These are phyloP conservation scores for Calonectria honghensis DNA, from an alignment of 2,329 filamentous ascomycete genomes.

Conservation along the genomic window DNA sequence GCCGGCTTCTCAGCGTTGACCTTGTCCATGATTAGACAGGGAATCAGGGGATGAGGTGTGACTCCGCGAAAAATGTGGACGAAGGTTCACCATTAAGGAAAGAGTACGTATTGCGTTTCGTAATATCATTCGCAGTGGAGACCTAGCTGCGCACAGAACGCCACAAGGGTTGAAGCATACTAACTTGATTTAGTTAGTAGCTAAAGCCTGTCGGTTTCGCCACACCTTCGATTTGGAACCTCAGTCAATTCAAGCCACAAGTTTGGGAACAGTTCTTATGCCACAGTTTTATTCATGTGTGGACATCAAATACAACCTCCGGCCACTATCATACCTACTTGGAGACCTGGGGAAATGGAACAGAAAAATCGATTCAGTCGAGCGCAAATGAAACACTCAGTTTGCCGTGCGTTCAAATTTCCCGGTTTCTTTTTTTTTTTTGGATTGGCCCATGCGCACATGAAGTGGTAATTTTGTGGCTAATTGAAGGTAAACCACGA, in stretches of 20 bases:
- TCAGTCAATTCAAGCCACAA: not conserved
- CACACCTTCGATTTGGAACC: not conserved
- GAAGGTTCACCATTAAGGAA: not conserved
- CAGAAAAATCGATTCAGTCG: not conserved
- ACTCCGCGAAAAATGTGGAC: not conserved
- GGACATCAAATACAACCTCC: not conserved
- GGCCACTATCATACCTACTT: not conserved
- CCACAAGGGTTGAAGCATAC: not conserved
- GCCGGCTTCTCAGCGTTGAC: not conserved
- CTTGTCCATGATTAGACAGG: not conserved
- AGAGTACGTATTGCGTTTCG: not conserved
- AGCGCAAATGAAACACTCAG: not conserved
- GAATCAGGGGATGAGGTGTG: not conserved
- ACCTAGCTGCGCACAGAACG: not conserved
- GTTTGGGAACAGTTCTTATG: not conserved
- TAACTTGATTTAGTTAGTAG: not conserved
- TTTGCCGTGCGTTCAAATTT: not conserved
- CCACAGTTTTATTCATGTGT: not conserved
- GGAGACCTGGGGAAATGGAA: not conserved
- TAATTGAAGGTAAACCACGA: not conserved
- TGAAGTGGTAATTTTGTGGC: slow-evolving; percentile 1
- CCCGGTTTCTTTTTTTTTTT: not conserved
- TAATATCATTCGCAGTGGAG: not conserved
- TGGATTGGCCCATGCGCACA: not conserved
- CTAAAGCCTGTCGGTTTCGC: not conserved